Evolutionary conservation across 2,329 filamentous ascomycete genomes (phyloP).

Genomic region (Phialemoniopsis sp.): DNA sequence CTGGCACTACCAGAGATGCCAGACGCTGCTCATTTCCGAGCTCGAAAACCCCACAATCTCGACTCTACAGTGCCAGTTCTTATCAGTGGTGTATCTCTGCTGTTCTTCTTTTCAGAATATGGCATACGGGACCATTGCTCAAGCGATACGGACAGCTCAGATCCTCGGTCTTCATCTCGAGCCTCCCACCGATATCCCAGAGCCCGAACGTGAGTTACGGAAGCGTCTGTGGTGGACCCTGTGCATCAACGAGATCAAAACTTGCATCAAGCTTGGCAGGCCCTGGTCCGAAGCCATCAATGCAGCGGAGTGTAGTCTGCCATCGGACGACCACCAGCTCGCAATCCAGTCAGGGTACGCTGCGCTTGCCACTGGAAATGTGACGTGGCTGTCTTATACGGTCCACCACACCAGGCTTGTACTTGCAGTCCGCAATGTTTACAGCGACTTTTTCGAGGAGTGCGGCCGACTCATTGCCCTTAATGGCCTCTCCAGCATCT

Average conservation of each 20-base stretch:
- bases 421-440: conserved; percentile 21
- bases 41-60: conserved; percentile 41
- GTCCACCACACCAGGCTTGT: conserved; percentile 28
- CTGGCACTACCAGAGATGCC: conserved; percentile 41
- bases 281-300: conserved; percentile 30
- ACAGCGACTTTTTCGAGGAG: conserved; percentile 21
- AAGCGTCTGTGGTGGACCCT: conserved; percentile 49
- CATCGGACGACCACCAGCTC: conserved; percentile 21
- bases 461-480: background rate
- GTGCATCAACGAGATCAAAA: conserved; percentile 43
- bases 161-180: conserved; percentile 44
- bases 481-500: conserved; percentile 2
- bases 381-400: conserved; percentile 33
- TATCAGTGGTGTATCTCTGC: conserved; percentile 39
- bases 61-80: conserved; percentile 43
- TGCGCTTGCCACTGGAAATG: conserved; percentile 15
- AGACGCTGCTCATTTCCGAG: conserved; percentile 35
- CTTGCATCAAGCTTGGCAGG: conserved; percentile 40
- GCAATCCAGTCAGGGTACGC: conserved; percentile 7
- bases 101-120: conserved; percentile 44
- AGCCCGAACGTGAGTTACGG: conserved; percentile 34
- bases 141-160: conserved; percentile 38
- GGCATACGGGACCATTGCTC: conserved; percentile 31
- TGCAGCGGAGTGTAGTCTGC: conserved; percentile 27
- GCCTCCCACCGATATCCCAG: conserved; percentile 26